These are phyloP conservation scores for Mycena venus DNA, from an alignment of 768 basidiomycete species.

Conservation along the genomic window DNA sequence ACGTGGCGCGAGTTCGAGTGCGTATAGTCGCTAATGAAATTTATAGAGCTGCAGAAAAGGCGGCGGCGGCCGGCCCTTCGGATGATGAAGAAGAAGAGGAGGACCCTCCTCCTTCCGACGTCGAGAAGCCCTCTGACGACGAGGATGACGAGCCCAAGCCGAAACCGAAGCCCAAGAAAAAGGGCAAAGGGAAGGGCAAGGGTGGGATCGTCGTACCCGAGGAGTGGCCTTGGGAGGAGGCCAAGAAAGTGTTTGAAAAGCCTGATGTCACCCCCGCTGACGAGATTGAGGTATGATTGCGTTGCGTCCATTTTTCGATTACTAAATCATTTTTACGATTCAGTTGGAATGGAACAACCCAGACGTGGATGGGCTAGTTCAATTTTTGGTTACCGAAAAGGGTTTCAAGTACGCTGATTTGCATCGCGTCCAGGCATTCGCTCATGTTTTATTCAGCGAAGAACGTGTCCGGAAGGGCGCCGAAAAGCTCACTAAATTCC, in stretches of 20 bases:
- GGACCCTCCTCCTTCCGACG: conserved; percentile 59
- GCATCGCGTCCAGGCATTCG: neutral
- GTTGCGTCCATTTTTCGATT: neutral
- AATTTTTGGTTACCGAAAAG: conserved; percentile 94
- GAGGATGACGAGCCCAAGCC: conserved; percentile 43
- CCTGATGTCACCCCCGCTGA: conserved; percentile 92
- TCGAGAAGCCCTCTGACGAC: conserved; percentile 54
- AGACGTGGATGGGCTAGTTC: conserved; percentile 92
- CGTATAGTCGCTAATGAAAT: conserved; percentile 38
- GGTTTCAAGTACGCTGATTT: conserved; percentile 88
- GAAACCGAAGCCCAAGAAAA: conserved; percentile 55
- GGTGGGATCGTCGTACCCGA: conserved; percentile 89
- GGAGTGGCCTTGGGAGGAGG: conserved; percentile 97
- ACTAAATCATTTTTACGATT: neutral
- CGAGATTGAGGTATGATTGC: conserved; percentile 80
- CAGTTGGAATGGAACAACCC: conserved; percentile 96
- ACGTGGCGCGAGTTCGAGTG: conserved; percentile 33
- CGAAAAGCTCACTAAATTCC: conserved; percentile 89
- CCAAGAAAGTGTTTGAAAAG: conserved; percentile 89
- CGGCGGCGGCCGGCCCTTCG: conserved; percentile 43
- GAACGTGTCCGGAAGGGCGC: conserved; percentile 96
- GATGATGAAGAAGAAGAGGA: conserved; percentile 52
- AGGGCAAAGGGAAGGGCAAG: conserved; percentile 73
- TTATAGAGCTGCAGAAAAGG: conserved; percentile 60
- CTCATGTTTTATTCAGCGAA: conserved; percentile 71